Evolutionary conservation across 768 basidiomycete genomes (phyloP), one percentile per base, ranked within the genome.

Genomic region (Hebeloma cylindrosporum): DNA sequence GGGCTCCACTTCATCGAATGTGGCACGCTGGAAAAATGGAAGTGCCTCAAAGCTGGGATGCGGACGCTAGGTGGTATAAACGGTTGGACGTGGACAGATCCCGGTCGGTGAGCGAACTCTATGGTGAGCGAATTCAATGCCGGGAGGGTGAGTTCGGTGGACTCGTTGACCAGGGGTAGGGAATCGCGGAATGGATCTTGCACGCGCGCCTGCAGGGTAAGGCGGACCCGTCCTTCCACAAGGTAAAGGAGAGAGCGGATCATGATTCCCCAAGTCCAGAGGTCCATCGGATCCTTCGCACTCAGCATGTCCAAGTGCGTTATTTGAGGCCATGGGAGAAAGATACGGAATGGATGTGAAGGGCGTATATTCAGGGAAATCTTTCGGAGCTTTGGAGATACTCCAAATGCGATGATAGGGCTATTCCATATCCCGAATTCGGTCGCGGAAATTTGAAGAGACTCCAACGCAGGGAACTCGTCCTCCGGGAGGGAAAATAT

Each of bases 291-390:
- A 5, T 9, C 26, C 9, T 28, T 40, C 7, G 26, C 38, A 27
- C 29, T 25, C 5, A 40, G 25, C 38, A 40, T 40, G 14, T 40
- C 38, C 26, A 40, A 27, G 20, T 40, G 38, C 3, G 38, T 40
- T 9, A 40, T 13, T 18, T 40, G 38, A 8, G 26, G 26, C 38
- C 38, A 40, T 0, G 38, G 38, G 18, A 40, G 14, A 7, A 5
- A 17, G 26, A 40, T 14, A 4, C 23, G 26, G 38, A 40, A 40
- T 4, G 38, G 25, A n/a, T 40, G 38, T 13, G 25, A 27, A 21
- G 38, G 38, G 4, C 29, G 20, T 16, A 40, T 6, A 11, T 40
- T 18, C 18, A 40, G 9, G 4, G 29, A 14, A 10, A 40, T 16
- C 20, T 16, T 13, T 3, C 14, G 25, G 5, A 40, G 20, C 14